A percentile compares a stretch with the other conserved stretches of the same genome.
Evolutionary conservation across 768 basidiomycete species (phyloP).

Genomic region (Lepiota brunneoincarnata): DNA sequence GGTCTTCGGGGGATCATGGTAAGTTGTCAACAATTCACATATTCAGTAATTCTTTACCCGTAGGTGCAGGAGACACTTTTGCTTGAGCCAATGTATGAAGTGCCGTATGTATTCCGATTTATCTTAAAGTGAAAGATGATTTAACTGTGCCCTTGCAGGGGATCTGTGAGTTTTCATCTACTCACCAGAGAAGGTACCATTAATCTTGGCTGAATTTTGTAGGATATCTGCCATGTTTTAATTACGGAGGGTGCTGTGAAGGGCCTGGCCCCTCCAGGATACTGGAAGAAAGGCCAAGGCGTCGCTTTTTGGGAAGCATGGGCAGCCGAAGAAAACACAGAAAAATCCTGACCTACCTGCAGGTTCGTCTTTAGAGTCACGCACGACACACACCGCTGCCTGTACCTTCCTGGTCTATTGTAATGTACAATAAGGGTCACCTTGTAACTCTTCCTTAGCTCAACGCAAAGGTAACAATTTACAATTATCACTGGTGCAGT

Average conservation of each 20-base stretch:
- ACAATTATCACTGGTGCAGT: conserved; percentile 10
- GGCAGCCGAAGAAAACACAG: conserved; percentile 59
- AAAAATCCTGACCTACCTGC: conserved; percentile 1
- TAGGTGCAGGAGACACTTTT: conserved; percentile 68
- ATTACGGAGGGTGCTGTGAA: conserved; percentile 71
- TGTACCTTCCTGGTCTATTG: background rate
- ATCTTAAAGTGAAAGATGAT: background rate
- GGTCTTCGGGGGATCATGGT: conserved; percentile 90
- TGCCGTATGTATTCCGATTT: conserved; percentile 57
- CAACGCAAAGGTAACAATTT: background rate
- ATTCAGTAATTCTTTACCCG: background rate
- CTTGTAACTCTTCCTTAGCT: background rate
- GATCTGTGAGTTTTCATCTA: conserved; percentile 50
- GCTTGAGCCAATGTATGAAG: conserved; percentile 91
- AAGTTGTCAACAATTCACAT: conserved; percentile 14
- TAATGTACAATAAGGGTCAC: background rate
- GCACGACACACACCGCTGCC: background rate
- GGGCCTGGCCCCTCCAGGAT: conserved; percentile 60
- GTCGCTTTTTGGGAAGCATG: conserved; percentile 75
- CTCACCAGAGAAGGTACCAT: background rate
- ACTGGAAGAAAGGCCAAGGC: conserved; percentile 71
- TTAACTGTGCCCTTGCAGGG: conserved; percentile 33
- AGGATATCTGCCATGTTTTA: conserved; percentile 83
- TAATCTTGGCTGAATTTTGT: background rate
- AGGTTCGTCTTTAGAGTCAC: background rate